A percentile compares a stretch with the other conserved stretches of the same genome.
Evolutionary conservation across 305 asterid genomes (phyloP).

Genomic region (Stenogyne calaminthoides): DNA sequence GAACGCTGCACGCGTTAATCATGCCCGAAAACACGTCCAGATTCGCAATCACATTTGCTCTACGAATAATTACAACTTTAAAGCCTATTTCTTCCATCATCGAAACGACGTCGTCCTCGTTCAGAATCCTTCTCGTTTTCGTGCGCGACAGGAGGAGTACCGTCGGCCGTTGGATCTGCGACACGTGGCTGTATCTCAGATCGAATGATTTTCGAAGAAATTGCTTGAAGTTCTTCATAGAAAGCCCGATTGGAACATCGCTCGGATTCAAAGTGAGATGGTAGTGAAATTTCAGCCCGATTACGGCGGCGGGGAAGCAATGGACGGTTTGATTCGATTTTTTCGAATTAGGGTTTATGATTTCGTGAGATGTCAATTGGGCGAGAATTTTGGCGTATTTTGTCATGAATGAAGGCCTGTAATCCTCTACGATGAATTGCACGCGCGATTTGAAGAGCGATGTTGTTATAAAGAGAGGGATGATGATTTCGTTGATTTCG

Average conservation of each 20-base stretch:
- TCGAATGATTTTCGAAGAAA: conserved; percentile 38
- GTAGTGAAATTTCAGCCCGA: conserved; percentile 64
- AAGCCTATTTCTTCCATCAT: conserved; percentile 67
- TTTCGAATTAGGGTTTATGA: conserved; percentile 40
- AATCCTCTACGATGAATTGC: conserved; percentile 57
- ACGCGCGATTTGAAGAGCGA: conserved; percentile 52
- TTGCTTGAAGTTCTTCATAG: conserved; percentile 33
- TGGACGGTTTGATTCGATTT: conserved; percentile 44
- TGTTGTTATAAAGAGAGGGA: conserved; percentile 80
- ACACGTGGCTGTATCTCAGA: conserved; percentile 39
- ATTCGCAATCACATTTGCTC: conserved; percentile 47
- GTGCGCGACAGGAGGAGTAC: conserved; percentile 53
- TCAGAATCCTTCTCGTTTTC: conserved; percentile 51
- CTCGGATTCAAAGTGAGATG: conserved; percentile 40
- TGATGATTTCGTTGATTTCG: conserved; percentile 75
- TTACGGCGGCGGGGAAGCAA: conserved; percentile 66
- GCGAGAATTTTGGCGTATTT: conserved; percentile 57
- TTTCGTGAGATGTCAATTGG: conserved; percentile 47
- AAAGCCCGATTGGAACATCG: conserved; percentile 39
- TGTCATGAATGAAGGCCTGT: conserved; percentile 47
- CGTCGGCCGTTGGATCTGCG: conserved; percentile 45
- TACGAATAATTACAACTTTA: conserved; percentile 43
- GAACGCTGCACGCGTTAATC: conserved; percentile 64
- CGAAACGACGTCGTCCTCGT: conserved; percentile 52
- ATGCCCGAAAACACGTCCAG: conserved; percentile 40